Evolutionary conservation across 805 yeast genomes (phyloP).

Genomic region (Spencermartinsiella europaea): DNA sequence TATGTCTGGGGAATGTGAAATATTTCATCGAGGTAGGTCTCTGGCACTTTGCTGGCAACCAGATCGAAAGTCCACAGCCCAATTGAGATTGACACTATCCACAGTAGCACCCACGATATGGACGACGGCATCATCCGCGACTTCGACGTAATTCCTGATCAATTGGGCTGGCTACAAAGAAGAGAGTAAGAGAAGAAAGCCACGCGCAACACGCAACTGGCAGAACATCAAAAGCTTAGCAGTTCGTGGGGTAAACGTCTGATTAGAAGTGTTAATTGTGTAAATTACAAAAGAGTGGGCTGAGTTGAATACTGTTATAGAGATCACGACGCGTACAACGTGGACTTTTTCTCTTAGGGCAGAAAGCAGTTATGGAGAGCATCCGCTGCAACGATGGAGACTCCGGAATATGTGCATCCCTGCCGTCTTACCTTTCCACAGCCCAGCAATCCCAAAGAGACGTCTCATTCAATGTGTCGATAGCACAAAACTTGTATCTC

Average conservation of each 20-base stretch:
- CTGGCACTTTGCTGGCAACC: conserved; percentile 14
- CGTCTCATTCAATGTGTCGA: conserved; percentile 27
- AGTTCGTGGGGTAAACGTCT: too few species aligned
- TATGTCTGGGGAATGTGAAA: conserved; percentile 83
- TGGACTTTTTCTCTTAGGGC: too few species aligned
- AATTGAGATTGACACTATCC: conserved; percentile 6
- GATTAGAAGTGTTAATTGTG: too few species aligned
- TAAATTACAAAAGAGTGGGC: too few species aligned
- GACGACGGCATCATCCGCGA: too few species aligned
- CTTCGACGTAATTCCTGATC: too few species aligned
- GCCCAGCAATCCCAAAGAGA: conserved; percentile 33
- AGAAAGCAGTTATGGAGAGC: neutral
- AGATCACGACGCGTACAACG: too few species aligned
- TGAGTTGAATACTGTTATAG: too few species aligned
- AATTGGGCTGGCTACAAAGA: too few species aligned
- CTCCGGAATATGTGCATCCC: conserved; percentile 14
- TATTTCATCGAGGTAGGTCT: conserved; percentile 56
- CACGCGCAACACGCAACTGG: too few species aligned
- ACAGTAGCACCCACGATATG: neutral
- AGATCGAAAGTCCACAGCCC: conserved; percentile 11
- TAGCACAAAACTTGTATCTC: conserved; percentile 30
- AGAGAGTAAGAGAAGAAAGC: too few species aligned
- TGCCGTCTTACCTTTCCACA: conserved; percentile 17
- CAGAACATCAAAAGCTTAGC: too few species aligned
- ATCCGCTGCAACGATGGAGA: conserved; percentile 1